Evolutionary conservation across 2,329 filamentous ascomycete genomes (phyloP).

Genomic region (Penicillium psychrosexuale): DNA sequence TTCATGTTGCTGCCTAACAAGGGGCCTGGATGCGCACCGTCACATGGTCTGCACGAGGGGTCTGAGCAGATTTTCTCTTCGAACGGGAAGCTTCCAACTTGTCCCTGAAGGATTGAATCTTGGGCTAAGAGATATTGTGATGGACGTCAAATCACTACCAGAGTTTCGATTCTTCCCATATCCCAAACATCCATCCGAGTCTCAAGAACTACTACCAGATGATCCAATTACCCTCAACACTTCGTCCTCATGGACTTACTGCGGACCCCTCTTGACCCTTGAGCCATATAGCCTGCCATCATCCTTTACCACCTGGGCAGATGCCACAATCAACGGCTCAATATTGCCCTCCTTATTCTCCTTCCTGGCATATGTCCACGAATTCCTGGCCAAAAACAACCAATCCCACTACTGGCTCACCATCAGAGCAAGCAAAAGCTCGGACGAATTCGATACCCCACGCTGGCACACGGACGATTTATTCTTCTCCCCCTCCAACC

Average conservation of each 20-base stretch:
- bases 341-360: constrained; percentile 39
- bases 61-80: neutral
- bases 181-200: neutral
- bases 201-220: constrained; percentile 6
- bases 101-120: neutral
- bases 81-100: neutral
- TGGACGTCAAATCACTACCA: constrained; percentile 18
- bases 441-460: constrained; percentile 44
- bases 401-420: constrained; percentile 49
- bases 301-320: constrained; percentile 42
- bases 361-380: constrained; percentile 42
- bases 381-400: constrained; percentile 35
- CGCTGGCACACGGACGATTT: constrained; percentile 53
- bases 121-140: neutral
- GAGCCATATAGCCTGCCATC: constrained; percentile 29
- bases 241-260: constrained; percentile 46
- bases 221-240: constrained; percentile 16
- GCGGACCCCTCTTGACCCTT: constrained; percentile 40
- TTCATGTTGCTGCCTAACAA: neutral
- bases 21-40: neutral
- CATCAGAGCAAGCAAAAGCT: constrained; percentile 47
- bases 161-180: constrained; percentile 22
- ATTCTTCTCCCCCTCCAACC: constrained; percentile 37
- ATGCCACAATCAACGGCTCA: constrained; percentile 34
- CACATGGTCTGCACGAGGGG: neutral